These are phyloP conservation scores for Effrenium voratum DNA, from an alignment of 73 alveolate species.

Conservation along the genomic window DNA sequence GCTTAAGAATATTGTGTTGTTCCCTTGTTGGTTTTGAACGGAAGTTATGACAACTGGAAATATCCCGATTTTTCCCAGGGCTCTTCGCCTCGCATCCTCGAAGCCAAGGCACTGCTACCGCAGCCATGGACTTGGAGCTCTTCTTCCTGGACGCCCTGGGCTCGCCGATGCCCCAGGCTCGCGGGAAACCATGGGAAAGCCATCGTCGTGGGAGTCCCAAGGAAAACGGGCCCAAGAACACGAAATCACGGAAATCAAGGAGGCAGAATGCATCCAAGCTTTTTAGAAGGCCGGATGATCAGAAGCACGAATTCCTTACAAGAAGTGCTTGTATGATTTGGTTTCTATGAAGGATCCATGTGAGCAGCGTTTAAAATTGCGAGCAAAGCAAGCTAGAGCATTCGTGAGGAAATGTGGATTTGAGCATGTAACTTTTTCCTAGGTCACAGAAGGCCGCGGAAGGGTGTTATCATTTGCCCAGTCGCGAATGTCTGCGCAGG, in stretches of 20 bases:
- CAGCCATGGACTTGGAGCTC: conserved; percentile 51
- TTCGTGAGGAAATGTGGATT: no score
- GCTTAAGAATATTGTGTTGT: no score
- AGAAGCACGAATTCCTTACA: background rate
- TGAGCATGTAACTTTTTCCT: no score
- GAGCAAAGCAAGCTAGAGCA: no score
- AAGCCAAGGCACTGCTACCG: conserved; percentile 50
- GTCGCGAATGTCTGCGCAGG: no score
- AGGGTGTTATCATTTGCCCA: no score
- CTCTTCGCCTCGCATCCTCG: no score
- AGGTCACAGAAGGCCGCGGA: no score
- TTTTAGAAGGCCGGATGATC: background rate
- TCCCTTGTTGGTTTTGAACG: no score
- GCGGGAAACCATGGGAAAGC: background rate
- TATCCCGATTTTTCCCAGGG: no score
- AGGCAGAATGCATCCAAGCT: background rate
- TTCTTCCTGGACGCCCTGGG: conserved; percentile 54
- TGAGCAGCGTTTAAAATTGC: no score
- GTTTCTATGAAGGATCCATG: background rate
- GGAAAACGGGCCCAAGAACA: background rate
- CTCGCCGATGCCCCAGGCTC: conserved; percentile 54
- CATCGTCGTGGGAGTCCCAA: background rate
- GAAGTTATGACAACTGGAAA: no score
- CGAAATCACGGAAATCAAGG: background rate
- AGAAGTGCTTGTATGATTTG: background rate